Percentiles rank a stretch among this genome's conserved stretches.
Conservation (phyloP, 2,329 filamentous ascomycete species). For the Tothia fuscella region DNA sequence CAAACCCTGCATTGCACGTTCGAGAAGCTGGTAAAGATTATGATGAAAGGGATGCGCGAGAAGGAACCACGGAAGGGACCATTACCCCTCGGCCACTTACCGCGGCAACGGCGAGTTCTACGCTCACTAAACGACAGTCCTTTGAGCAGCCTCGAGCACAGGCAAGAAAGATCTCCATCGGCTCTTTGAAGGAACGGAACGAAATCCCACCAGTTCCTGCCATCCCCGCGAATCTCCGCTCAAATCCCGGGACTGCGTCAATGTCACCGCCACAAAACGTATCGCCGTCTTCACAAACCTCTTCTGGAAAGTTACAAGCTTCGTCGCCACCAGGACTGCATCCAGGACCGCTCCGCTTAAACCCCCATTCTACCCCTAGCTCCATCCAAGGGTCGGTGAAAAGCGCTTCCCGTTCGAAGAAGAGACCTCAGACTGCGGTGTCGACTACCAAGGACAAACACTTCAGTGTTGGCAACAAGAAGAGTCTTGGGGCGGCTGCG, state of each 20-base stretch:
- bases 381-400: neutral
- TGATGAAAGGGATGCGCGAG: neutral
- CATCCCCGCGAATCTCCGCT: slow-evolving; percentile 4
- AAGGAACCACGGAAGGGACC: slow-evolving; percentile 5
- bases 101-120: neutral
- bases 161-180: slow-evolving; percentile 2
- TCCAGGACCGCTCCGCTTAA: neutral
- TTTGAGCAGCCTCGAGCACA: neutral
- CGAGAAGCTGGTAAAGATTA: slow-evolving; percentile 2
- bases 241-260: neutral
- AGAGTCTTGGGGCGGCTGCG: neutral
- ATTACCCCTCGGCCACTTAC: slow-evolving; percentile 8
- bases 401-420: neutral
- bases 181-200: neutral
- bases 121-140: neutral
- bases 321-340: neutral
- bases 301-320: no score
- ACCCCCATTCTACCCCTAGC: neutral
- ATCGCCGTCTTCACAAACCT: no score
- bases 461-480: no score
- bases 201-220: slow-evolving; percentile 10
- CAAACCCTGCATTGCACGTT: neutral
- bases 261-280: neutral
- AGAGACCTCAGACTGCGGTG: slow-evolving; percentile 5
- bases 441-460: neutral